phyloP scores from a whole-genome alignment of 2,329 filamentous ascomycete genomes.

The Penicillium glabrum region DNA sequence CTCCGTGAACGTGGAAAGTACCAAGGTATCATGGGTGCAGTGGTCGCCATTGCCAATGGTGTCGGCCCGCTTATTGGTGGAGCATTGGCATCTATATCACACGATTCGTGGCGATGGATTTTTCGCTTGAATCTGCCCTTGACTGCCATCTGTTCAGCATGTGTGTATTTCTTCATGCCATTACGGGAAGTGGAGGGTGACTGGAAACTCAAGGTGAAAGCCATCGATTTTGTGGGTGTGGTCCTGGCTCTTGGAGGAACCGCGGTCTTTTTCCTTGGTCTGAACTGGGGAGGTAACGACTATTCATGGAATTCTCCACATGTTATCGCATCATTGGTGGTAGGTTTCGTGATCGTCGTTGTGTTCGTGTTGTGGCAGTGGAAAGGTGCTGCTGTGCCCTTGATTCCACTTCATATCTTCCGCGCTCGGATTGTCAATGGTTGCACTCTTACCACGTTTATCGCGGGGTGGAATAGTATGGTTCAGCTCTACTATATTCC shows the following conservation, averaged over 20 bases:
- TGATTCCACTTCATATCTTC: constrained; percentile 52
- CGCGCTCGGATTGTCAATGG: constrained; percentile 55
- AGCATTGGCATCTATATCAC: constrained; percentile 47
- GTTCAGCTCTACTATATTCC: constrained; percentile 64
- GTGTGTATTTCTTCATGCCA: constrained; percentile 58
- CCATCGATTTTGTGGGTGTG: constrained; percentile 53
- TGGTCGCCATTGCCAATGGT: constrained; percentile 55
- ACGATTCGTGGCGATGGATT: constrained; percentile 54
- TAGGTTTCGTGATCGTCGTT: constrained; percentile 43
- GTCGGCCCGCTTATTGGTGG: constrained; percentile 58
- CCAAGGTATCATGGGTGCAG: constrained; percentile 56
- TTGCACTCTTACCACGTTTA: constrained; percentile 57
- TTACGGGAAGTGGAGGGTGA: constrained; percentile 55
- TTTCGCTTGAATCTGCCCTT: constrained; percentile 57
- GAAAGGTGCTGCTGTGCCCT: constrained; percentile 30
- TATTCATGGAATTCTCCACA: constrained; percentile 58
- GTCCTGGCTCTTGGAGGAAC: constrained; percentile 48
- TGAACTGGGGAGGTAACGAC: constrained; percentile 62
- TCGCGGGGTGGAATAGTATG: constrained; percentile 61
- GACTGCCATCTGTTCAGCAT: constrained; percentile 48
- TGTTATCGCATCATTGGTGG: constrained; percentile 55
- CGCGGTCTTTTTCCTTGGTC: constrained; percentile 49
- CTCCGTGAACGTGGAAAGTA: constrained; percentile 60
- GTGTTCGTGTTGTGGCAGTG: constrained; percentile 36
- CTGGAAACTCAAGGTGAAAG: constrained; percentile 53